Evolutionary conservation across 2,329 filamentous ascomycete species (phyloP).

Genomic region (Aspergillus sergii): DNA sequence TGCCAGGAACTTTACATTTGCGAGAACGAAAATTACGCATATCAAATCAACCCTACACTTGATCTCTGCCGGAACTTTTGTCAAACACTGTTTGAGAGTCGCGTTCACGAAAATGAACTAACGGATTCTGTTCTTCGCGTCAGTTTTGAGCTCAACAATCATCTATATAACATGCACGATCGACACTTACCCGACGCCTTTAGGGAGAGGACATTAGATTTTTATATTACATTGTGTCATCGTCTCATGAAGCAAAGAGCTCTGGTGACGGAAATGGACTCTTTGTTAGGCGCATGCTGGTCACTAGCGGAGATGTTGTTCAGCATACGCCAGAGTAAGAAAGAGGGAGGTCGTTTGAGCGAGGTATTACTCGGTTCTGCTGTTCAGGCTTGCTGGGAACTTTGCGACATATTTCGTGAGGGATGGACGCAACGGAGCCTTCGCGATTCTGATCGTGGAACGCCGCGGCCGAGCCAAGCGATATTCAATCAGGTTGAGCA

Average conservation of each 20-base stretch:
- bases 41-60: slow-evolving; percentile 72
- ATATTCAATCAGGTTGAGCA: slow-evolving; percentile 65
- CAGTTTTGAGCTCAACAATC: slow-evolving; percentile 93
- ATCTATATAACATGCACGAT: slow-evolving; percentile 91
- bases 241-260: slow-evolving; percentile 93
- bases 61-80: slow-evolving; percentile 92
- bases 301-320: slow-evolving; percentile 90
- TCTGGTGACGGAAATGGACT: slow-evolving; percentile 77
- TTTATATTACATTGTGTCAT: slow-evolving; percentile 92
- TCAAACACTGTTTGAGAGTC: slow-evolving; percentile 84
- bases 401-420: slow-evolving; percentile 89
- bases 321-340: slow-evolving; percentile 78
- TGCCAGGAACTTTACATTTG: slow-evolving; percentile 88
- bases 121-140: slow-evolving; percentile 86
- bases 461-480: slow-evolving; percentile 77
- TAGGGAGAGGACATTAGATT: slow-evolving; percentile 85
- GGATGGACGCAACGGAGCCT: slow-evolving; percentile 82
- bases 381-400: slow-evolving; percentile 91
- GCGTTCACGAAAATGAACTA: slow-evolving; percentile 74
- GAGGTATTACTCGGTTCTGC: slow-evolving; percentile 85
- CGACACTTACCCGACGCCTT: slow-evolving; percentile 82
- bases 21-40: slow-evolving; percentile 69
- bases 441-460: slow-evolving; percentile 71
- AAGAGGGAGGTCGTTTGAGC: slow-evolving; percentile 72
- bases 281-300: slow-evolving; percentile 85